Evolutionary conservation across 306 rosid species (phyloP), one percentile per base, ranked within the genome.

Genomic region (Glycine soja): DNA sequence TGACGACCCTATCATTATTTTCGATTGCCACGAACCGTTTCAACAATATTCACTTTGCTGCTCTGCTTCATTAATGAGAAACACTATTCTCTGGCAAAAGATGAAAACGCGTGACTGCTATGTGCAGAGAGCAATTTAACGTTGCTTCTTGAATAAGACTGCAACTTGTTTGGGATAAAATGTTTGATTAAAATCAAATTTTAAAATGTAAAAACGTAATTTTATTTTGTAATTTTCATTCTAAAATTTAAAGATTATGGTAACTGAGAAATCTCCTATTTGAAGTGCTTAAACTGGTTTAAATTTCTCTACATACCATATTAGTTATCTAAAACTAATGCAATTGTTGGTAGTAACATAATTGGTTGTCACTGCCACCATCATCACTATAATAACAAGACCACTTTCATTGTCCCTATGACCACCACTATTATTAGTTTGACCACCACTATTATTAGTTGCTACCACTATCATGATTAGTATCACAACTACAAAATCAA

Each of bases 51-150:
- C 56, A 30, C 78, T 48, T 58, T 51, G 18, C 67, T 67, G 63
- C 59, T 65, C 48, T 73, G 58, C 57, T 62, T 66, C 61, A 66
- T 76, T 65, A 83, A 76, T 80, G 81, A 72, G 72, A 15, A 8
- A 45, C 63, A 46, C 74, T 51, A 47, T 34, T 43, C 45, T 62
- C 78, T 57, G 34, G 48, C 66, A 57, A 48, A 46, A 67, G 63
- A 14, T 34, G 16, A 38, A 48, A 70, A 43, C 46, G 38, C 58
- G 65, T 70, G 64, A 61, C 50, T 34, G 64, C 30, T 46, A 75
- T 63, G 61, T 71, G 40, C 57, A 40, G 51, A 43, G 18, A 64
- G 51, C 40, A 74, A n/a, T 50, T 67, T 24, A 68, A 68, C 12
- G 13, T 51, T 15, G 61, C 13, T 68, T 79, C 61, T 62, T 62